Base-by-base conservation (phyloP, 306 rosid species). In the Gastrolobium bilobum region DNA sequence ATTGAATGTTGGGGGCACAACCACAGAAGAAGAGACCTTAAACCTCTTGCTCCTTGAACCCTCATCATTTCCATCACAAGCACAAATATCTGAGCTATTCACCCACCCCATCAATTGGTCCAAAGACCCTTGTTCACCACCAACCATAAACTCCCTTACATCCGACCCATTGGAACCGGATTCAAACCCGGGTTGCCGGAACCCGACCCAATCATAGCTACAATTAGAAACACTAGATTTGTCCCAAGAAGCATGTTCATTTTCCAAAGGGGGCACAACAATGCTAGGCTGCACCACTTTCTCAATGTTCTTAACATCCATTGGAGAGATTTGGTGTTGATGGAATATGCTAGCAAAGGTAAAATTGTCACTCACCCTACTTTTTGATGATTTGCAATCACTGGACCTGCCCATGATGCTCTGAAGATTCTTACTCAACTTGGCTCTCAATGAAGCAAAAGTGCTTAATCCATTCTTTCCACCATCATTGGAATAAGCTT, bases 331-430 rank as follows among this genome's bases (percentile, higher is more conserved):
- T 66, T 89, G 94, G 59, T 81, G 64, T 5, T 90, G 88, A 60
- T 92, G 86, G 85, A 94, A 94, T 62, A 94, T 90, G 57, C 89
- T 92, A 1, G 97, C 98, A 68, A 94, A 88, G 40, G 97, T 86
- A 57, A 89, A 94, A 68, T 88, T 94, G 11, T 94, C 97, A 80
- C 94, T 94, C 30, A 94, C 98, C 81, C 98, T 88, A 78, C 94
- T 90, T 34, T 88, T 90, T 6, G 96, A 85, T n/a, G 86, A 74
- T 62, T 83, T 92, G 53, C 52, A 70, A 34, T 87, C 87, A 35
- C 89, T 84, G 3, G 87, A 76, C 64, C 90, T 90, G 0, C 97
- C 91, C 89, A 90, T 86, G 14, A 94, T 89, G 68, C 86, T 89
- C 20, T 89, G 96, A 6, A 94, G 93, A 72, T 94, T 94, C 84